phyloP scores from a whole-genome alignment of 1,139 yeast genomes.

The Lodderomyces metapsilosis region DNA sequence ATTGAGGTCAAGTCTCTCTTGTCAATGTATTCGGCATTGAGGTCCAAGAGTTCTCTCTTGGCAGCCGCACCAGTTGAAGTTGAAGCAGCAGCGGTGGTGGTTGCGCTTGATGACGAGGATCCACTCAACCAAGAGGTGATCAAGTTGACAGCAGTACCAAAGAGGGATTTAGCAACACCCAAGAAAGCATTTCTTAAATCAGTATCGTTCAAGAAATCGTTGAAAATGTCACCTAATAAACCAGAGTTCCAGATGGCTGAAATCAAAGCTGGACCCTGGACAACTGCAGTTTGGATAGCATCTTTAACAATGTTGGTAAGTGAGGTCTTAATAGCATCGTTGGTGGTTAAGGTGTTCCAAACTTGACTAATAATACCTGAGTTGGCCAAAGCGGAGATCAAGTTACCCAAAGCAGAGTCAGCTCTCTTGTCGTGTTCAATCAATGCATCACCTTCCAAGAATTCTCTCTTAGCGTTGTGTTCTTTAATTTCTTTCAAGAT shows the following conservation, averaged over 20 bases:
- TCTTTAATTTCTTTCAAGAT: constrained; percentile 34
- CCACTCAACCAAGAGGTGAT: constrained; percentile 21
- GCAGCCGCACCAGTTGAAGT: constrained; percentile 18
- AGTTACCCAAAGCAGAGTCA: constrained; percentile 35
- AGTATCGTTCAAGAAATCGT: constrained; percentile 31
- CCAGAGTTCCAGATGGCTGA: constrained; percentile 47
- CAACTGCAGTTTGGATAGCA: constrained; percentile 36
- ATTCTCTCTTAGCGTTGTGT: constrained; percentile 36
- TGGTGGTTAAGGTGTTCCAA: constrained; percentile 36
- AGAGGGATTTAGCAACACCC: constrained; percentile 34
- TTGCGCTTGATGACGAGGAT: constrained; percentile 17
- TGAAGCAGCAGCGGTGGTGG: constrained; percentile 20
- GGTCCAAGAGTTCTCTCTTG: constrained; percentile 19
- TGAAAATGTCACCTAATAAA: constrained; percentile 35
- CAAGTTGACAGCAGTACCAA: constrained; percentile 34
- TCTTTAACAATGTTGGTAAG: constrained; percentile 29
- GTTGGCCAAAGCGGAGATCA: constrained; percentile 36
- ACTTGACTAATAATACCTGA: constrained; percentile 43
- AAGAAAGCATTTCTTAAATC: constrained; percentile 37
- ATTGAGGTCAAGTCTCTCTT: constrained; percentile 40
- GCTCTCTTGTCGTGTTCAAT: constrained; percentile 38
- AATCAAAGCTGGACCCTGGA: constrained; percentile 45
- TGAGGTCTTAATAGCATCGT: constrained; percentile 27
- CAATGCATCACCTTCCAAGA: constrained; percentile 26
- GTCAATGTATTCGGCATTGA: constrained; percentile 25